Base-by-base conservation (phyloP, 306 rosid genomes). In the Rosa lucieae region DNA sequence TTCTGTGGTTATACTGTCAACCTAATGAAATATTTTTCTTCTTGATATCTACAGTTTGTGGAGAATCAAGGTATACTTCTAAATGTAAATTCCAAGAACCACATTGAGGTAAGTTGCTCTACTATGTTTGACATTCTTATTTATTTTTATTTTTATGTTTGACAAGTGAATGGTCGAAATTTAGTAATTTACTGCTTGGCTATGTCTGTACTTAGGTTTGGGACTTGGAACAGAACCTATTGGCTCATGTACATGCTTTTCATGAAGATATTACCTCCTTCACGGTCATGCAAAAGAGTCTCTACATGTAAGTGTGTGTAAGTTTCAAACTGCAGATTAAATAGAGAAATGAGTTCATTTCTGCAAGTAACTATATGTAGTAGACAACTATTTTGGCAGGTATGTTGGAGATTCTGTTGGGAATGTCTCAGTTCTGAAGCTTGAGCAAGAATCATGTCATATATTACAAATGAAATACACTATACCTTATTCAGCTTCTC, bases 391-490 rank as follows among this genome's bases (percentile, higher is more conserved):
- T 72, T 37, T 84, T 87, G 82, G 76, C 89, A 94, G 98, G 87
- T 92, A 84, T 17, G 44, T 87, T 77, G 98, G 98, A 86, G 85
- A 88, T 89, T 81, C 89, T 79, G 77, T 44, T 80, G 97, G 98
- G 35, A 89, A 90, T 80, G 83, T 89, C 70, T 86, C 91, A 29
- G 88, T 94, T 82, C 78, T 91, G 88, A 92, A 88, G 85, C 89
- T 94, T 51, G 91, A 91, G 59, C 86, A 84, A 78, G 80, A 85
- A 72, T 83, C 90, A 42, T 80, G 83, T 85, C 89, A 79, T 66
- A 66, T 94, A 32, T 79, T 86, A 55, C 82, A 49, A 40, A 91
- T 89, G 90, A 88, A 81, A 48, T 92, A 94, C 88, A 73, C 72
- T 21, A 89, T 94, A 86, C 97, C 94, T 51, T 74, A 84, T 73